phyloP scores from a whole-genome alignment of 148 eudicot genomes.

The Gaultheria prostrata region DNA sequence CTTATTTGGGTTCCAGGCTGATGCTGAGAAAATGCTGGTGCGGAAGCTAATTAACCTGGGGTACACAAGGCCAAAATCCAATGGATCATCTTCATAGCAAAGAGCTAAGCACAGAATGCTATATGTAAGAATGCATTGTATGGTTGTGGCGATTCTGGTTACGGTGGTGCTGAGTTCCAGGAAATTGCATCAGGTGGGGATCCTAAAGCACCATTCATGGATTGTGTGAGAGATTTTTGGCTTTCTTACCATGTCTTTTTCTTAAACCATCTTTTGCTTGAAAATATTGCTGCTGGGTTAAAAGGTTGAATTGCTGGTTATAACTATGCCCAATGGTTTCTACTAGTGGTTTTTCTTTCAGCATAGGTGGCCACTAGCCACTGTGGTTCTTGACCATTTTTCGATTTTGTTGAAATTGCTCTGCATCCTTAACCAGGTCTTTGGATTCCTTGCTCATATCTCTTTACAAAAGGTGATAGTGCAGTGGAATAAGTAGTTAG shows the following conservation, averaged over 20 bases:
- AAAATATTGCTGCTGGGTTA: background rate
- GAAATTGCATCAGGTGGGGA: background rate
- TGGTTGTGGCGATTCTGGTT: background rate
- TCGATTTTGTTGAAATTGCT: background rate
- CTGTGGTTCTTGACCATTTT: background rate
- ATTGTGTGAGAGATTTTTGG: background rate
- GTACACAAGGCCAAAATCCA: conserved; percentile 47
- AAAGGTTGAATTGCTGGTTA: background rate
- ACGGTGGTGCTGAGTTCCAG: background rate
- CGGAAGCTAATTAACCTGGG: conserved; percentile 73
- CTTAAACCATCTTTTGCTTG: background rate
- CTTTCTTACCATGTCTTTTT: background rate
- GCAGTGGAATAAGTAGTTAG: background rate
- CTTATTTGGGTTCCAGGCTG: conserved; percentile 38
- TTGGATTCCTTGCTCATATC: background rate
- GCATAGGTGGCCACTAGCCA: background rate
- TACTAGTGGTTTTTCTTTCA: background rate
- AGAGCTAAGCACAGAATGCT: conserved; percentile 16
- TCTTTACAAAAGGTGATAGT: background rate
- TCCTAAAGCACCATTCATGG: conserved; percentile 2
- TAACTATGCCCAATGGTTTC: background rate
- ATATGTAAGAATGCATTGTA: conserved; percentile 17
- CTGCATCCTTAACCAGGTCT: background rate
- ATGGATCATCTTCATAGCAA: conserved; percentile 20
- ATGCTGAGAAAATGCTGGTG: conserved; percentile 71